Evolutionary conservation across 257 asterid genomes (phyloP), one percentile per base, ranked within the genome.

Genomic region (Verbascum thapsus): DNA sequence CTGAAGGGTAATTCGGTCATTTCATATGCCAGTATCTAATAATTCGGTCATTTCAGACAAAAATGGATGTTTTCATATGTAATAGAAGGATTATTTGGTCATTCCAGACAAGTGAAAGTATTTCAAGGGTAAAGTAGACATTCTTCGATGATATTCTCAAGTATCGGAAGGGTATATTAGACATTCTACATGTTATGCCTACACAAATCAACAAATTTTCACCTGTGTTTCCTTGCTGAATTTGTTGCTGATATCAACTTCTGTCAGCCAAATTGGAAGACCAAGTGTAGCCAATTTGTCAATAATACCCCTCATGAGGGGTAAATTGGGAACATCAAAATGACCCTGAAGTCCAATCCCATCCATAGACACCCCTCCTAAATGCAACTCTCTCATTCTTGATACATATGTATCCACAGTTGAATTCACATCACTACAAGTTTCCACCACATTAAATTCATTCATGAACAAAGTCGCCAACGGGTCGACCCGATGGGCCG

Each of bases 381-480:
- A 1, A 19, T 72, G 69, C 4, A 88, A 60, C 67, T 76, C 75
- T 1, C 63, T 74, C 71, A 86, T 75, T 52, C 83, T 84, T 0
- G 26, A 10, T 1, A 84, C 67, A 16, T 86, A 84, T 2, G 71
- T 23, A 12, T 77, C 73, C 1, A 88, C 95, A 0, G 83, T 72
- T 0, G 85, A 74, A 0, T 50, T 40, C 0, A 0, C 66, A 11
- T 88, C 95, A 0, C 19, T 22, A 6, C 80, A 72, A 0, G 82
- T 67, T 44, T 88, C 94, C 10, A 88, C 75, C 37, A 86, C 86
- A 12, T 80, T 84, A 60, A 49, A 88, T 16, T 86, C 95, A 2
- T 88, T 88, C 84, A 83, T 73, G 61, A 85, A 85, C 8, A 75
- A 58, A 0, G 77, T 74, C 0, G 88, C 78, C n/a, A 69, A 0